These are phyloP conservation scores for Liquidambar formosana DNA, from an alignment of 164 flowering plant species.

Conservation along the genomic window DNA sequence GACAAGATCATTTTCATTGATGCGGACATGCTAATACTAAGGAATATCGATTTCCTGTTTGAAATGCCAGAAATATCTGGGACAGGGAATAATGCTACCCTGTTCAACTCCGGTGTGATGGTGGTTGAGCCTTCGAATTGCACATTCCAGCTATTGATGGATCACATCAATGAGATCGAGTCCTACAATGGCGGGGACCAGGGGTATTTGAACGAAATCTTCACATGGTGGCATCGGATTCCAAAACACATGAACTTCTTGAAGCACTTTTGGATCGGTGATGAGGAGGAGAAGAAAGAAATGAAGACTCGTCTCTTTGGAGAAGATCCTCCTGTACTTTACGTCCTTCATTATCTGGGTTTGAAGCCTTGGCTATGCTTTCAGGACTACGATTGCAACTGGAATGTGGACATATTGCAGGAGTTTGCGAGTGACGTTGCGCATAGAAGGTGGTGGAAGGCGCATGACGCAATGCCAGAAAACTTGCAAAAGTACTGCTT, in stretches of 20 bases:
- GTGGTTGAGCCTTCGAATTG: slow-evolving; percentile 88
- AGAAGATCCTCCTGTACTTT: slow-evolving; percentile 82
- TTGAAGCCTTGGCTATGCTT: slow-evolving; percentile 92
- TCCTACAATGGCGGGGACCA: slow-evolving; percentile 97
- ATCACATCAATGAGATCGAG: slow-evolving; percentile 77
- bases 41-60: slow-evolving; percentile 83
- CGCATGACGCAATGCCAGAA: slow-evolving; percentile 86
- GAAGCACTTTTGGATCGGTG: slow-evolving; percentile 88
- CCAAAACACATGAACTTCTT: slow-evolving; percentile 92
- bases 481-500: slow-evolving; percentile 75
- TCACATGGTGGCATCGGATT: slow-evolving; percentile 96
- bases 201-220: slow-evolving; percentile 84
- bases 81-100: slow-evolving; percentile 77
- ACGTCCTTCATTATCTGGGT: slow-evolving; percentile 87
- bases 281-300: slow-evolving; percentile 65
- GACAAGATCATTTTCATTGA: slow-evolving; percentile 91
- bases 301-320: slow-evolving; percentile 72
- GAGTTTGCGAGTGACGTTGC: slow-evolving; percentile 90
- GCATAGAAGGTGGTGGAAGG: slow-evolving; percentile 83
- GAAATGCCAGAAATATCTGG: slow-evolving; percentile 90
- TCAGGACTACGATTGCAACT: slow-evolving; percentile 91
- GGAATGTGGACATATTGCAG: slow-evolving; percentile 79
- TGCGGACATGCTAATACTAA: slow-evolving; percentile 83
- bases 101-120: slow-evolving; percentile 96
- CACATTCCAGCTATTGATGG: slow-evolving; percentile 84